Evolutionary conservation across 139 green algal species (phyloP).

Genomic region (Spirogloea muscicola): DNA sequence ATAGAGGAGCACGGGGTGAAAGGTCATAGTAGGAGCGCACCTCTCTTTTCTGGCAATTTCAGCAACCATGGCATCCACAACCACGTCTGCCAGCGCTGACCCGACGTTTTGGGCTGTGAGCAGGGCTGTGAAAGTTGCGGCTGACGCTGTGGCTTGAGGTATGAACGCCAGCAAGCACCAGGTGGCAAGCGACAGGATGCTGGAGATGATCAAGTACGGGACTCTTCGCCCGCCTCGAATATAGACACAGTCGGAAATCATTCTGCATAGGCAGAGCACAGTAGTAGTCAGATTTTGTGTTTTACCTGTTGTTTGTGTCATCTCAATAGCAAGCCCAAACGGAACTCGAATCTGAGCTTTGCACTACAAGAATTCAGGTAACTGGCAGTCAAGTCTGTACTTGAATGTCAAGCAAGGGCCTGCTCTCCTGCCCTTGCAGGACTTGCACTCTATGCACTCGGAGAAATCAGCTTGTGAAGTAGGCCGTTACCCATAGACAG

Average conservation of each 20-base stretch:
- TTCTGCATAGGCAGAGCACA: slow-evolving; percentile 7
- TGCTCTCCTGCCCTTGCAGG: no score
- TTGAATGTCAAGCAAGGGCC: no score
- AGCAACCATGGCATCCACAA: slow-evolving; percentile 97
- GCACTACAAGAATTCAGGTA: no score
- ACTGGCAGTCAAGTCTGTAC: no score
- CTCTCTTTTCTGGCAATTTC: slow-evolving; percentile 45
- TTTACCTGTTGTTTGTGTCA: no score
- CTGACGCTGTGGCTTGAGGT: not conserved
- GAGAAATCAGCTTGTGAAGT: no score
- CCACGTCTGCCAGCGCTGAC: slow-evolving; percentile 84
- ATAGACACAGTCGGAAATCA: slow-evolving; percentile 22
- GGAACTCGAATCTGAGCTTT: no score
- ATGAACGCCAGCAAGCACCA: slow-evolving; percentile 6
- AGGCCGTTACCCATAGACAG: slow-evolving; percentile 85
- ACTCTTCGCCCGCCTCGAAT: slow-evolving; percentile 3
- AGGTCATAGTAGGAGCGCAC: no score
- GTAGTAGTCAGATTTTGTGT: no score
- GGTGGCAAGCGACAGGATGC: slow-evolving; percentile 79
- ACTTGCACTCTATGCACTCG: no score
- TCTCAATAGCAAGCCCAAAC: no score
- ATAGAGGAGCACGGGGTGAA: no score
- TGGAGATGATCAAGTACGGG: slow-evolving; percentile 67
- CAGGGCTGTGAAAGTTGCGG: slow-evolving; percentile 38
- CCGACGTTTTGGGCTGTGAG: slow-evolving; percentile 67